phyloP scores from a whole-genome alignment of 495 filamentous ascomycete genomes.

The Trichoderma gamsii region DNA sequence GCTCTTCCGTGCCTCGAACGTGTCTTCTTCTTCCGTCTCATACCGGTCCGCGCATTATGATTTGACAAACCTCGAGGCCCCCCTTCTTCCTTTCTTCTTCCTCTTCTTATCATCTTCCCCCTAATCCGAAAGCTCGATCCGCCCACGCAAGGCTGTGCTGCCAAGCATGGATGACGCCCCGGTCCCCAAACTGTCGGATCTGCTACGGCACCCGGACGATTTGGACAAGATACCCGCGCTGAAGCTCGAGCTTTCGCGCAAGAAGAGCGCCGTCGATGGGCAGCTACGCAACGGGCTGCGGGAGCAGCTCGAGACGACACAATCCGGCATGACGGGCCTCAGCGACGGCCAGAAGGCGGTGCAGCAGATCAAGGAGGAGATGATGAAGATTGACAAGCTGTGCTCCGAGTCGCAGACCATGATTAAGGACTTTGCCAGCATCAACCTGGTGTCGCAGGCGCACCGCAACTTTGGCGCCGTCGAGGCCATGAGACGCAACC shows the following conservation, averaged over 20 bases:
- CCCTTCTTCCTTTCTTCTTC: not conserved
- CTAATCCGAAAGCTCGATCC: not conserved
- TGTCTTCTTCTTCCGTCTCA: not conserved
- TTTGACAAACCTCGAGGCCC: not conserved
- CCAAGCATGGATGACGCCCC: conserved; percentile 38
- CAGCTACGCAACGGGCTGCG: conserved; percentile 81
- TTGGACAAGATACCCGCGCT: conserved; percentile 89
- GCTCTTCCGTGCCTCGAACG: not conserved
- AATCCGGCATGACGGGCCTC: conserved; percentile 80
- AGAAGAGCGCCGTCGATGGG: conserved; percentile 84
- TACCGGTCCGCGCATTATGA: not conserved
- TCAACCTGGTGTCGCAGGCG: conserved; percentile 86
- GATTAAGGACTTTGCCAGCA: conserved; percentile 94
- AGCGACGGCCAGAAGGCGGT: conserved; percentile 83
- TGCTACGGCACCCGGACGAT: conserved; percentile 70
- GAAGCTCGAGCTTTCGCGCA: conserved; percentile 88
- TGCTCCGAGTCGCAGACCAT: conserved; percentile 94
- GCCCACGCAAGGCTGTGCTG: not conserved
- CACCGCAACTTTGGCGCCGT: conserved; percentile 92
- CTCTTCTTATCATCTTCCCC: not conserved
- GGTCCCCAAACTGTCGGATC: conserved; percentile 65
- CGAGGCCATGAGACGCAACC: conserved; percentile 80
- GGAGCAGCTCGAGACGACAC: conserved; percentile 87
- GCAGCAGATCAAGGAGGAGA: conserved; percentile 88
- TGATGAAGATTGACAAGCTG: conserved; percentile 96